phyloP scores from a whole-genome alignment of 2,329 filamentous ascomycete species.

The Pseudocercospora eumusae region DNA sequence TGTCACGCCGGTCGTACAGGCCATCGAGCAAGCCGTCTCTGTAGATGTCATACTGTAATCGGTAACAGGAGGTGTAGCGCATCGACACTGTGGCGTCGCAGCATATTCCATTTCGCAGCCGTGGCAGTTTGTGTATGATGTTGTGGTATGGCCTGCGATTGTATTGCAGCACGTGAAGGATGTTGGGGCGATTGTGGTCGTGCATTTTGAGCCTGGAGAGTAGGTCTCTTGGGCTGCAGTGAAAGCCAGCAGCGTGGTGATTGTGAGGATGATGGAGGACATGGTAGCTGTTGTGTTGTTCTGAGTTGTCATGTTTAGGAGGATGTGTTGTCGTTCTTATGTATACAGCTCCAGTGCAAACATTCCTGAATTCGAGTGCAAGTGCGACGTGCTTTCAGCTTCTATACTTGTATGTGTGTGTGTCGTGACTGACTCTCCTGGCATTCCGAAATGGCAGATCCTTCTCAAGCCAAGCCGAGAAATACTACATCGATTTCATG shows the following conservation, averaged over 20 bases:
- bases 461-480: neutral
- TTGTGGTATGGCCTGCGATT: slow-evolving; percentile 20
- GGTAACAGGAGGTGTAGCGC: slow-evolving; percentile 9
- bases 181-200: slow-evolving; percentile 21
- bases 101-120: slow-evolving; percentile 14
- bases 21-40: slow-evolving; percentile 12
- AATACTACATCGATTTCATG: slow-evolving; percentile 7
- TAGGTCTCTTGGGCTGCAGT: neutral
- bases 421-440: slow-evolving; percentile 6
- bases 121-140: slow-evolving; percentile 18
- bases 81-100: slow-evolving; percentile 19
- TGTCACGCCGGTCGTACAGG: slow-evolving; percentile 12
- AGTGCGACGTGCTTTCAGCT: neutral
- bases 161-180: slow-evolving; percentile 23
- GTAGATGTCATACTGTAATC: slow-evolving; percentile 17
- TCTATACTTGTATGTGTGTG: slow-evolving; percentile 2
- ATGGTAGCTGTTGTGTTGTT: neutral
- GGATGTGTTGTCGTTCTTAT: neutral
- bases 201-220: slow-evolving; percentile 1
- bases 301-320: neutral
- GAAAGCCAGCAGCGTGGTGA: neutral
- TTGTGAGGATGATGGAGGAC: neutral
- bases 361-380: neutral
- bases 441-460: neutral
- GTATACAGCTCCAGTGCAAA: neutral